These are phyloP conservation scores for Wickerhamiella domercqiae DNA, from an alignment of 805 yeast species.

Conservation along the genomic window DNA sequence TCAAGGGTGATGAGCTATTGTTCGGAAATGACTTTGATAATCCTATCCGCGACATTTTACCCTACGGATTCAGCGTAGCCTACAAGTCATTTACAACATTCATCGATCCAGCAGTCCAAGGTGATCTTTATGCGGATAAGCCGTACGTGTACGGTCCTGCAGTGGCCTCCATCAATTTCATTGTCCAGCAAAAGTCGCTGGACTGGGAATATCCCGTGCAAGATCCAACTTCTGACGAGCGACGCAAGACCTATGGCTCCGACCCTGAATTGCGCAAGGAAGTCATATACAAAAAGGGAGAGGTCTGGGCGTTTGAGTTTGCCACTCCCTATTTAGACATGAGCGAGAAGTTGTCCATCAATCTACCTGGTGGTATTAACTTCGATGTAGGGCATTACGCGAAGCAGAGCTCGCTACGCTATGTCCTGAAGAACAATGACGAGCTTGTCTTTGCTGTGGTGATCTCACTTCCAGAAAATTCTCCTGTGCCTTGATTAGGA, in stretches of 20 bases:
- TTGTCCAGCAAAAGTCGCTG: conserved; percentile 16
- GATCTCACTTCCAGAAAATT: no score
- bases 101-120: conserved; percentile 50
- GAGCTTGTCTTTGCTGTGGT: conserved; percentile 18
- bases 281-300: conserved; percentile 28
- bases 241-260: conserved; percentile 32
- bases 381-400: conserved; percentile 26
- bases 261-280: conserved; percentile 25
- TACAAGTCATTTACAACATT: conserved; percentile 39
- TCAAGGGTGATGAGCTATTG: conserved; percentile 39
- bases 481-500: no score
- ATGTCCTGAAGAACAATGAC: conserved; percentile 21
- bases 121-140: conserved; percentile 42
- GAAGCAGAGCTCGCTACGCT: conserved; percentile 25
- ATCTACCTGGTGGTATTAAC: conserved; percentile 35
- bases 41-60: conserved; percentile 44
- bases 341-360: conserved; percentile 35
- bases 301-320: conserved; percentile 35
- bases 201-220: conserved; percentile 9
- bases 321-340: conserved; percentile 39
- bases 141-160: conserved; percentile 53
- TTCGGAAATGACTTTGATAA: conserved; percentile 55
- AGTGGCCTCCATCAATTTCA: conserved; percentile 38
- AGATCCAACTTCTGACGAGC: conserved; percentile 19
- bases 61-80: conserved; percentile 40